phyloP scores from a whole-genome alignment of 2,329 filamentous ascomycete species.

The Monosporascus sp. region DNA sequence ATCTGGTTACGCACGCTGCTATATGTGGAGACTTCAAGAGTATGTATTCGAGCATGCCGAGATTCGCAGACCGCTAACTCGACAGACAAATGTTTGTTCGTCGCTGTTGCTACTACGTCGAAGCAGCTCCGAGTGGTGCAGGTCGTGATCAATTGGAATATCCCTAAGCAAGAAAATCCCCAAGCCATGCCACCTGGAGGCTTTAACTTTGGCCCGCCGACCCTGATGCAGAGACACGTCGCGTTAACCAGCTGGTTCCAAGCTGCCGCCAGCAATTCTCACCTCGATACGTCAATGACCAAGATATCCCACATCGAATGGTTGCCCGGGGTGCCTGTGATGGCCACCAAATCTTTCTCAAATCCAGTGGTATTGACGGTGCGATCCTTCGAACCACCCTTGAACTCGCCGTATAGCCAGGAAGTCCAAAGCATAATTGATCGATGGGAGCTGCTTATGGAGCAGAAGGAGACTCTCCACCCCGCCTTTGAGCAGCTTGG shows the following conservation, averaged over 20 bases:
- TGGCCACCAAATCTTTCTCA: slow-evolving; percentile 47
- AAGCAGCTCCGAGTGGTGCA: slow-evolving; percentile 71
- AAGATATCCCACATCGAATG: slow-evolving; percentile 72
- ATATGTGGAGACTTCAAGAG: slow-evolving; percentile 65
- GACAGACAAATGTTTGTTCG: slow-evolving; percentile 45
- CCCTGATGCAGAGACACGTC: slow-evolving; percentile 51
- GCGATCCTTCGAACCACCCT: slow-evolving; percentile 56
- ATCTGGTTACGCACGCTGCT: slow-evolving; percentile 75
- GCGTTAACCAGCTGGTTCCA: slow-evolving; percentile 54
- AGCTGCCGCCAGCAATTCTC: slow-evolving; percentile 36
- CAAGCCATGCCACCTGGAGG: slow-evolving; percentile 39
- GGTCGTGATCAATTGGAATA: slow-evolving; percentile 69
- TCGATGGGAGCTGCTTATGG: slow-evolving; percentile 73
- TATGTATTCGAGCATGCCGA: slow-evolving; percentile 32
- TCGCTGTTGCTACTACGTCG: slow-evolving; percentile 63
- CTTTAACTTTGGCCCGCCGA: slow-evolving; percentile 41
- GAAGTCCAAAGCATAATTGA: slow-evolving; percentile 70
- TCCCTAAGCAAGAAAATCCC: slow-evolving; percentile 51
- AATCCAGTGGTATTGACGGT: slow-evolving; percentile 66
- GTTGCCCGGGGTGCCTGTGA: slow-evolving; percentile 60
- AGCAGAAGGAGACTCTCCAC: slow-evolving; percentile 62
- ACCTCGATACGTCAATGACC: slow-evolving; percentile 46
- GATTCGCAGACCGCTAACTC: slow-evolving; percentile 3
- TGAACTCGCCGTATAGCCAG: slow-evolving; percentile 53
- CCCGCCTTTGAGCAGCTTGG: slow-evolving; percentile 73